Conservation (phyloP, 2,329 filamentous ascomycete genomes). For the Falciphora oryzae region DNA sequence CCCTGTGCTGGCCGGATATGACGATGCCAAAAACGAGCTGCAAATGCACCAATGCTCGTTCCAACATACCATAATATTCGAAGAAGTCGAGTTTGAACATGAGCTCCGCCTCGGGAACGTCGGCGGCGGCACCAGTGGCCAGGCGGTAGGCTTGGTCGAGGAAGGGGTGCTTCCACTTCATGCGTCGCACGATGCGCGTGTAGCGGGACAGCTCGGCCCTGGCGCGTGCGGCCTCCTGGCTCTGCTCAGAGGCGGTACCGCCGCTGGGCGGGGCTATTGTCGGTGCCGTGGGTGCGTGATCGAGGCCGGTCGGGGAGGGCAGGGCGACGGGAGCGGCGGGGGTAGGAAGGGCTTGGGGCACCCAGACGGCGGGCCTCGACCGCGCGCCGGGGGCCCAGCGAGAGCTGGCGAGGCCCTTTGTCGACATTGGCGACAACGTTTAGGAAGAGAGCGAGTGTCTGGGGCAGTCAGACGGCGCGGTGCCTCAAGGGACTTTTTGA, state of each 20-base stretch:
- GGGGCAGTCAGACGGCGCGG: too few species aligned
- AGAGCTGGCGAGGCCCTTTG: conserved; percentile 4
- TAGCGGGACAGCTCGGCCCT: conserved; percentile 47
- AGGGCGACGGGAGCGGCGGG: too few species aligned
- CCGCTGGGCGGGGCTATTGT: neutral
- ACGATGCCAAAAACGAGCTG: conserved; percentile 57
- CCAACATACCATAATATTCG: conserved; percentile 68
- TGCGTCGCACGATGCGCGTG: conserved; percentile 52
- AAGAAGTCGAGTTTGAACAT: conserved; percentile 78
- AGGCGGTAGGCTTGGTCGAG: conserved; percentile 50
- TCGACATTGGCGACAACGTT: neutral
- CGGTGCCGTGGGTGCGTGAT: neutral
- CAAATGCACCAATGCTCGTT: conserved; percentile 63
- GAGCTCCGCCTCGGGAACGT: conserved; percentile 45
- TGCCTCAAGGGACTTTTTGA: too few species aligned
- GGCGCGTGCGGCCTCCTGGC: conserved; percentile 11
- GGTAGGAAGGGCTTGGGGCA: neutral
- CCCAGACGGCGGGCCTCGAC: neutral
- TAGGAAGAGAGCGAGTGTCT: too few species aligned
- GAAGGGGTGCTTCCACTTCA: conserved; percentile 59
- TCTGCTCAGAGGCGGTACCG: neutral
- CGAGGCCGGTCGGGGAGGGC: too few species aligned
- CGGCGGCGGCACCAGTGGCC: conserved; percentile 31
- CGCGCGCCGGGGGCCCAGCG: conserved; percentile 3
- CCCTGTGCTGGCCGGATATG: conserved; percentile 29